phyloP scores from a whole-genome alignment of 2,329 filamentous ascomycete genomes.

The Neofusicoccum sp. region DNA sequence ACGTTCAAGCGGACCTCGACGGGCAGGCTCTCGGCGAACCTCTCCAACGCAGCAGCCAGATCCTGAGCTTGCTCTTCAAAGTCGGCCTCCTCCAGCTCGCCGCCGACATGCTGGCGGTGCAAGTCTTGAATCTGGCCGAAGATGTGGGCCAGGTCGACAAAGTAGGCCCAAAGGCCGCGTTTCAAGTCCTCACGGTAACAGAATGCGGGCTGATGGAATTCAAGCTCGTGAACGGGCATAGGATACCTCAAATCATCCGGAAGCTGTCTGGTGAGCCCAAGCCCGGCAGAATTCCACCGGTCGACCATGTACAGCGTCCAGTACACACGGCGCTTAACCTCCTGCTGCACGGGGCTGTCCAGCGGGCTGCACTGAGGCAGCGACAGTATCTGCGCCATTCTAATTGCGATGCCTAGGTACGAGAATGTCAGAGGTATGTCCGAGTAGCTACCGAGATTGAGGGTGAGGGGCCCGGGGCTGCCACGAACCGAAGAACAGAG shows the following conservation, averaged over 20 bases:
- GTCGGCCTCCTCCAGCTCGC: conserved; percentile 16
- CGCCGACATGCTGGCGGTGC: conserved; percentile 33
- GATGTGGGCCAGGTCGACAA: conserved; percentile 41
- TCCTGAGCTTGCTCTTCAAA: conserved; percentile 8
- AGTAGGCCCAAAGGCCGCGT: conserved; percentile 40
- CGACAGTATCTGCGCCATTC: conserved; percentile 18
- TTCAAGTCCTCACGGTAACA: conserved; percentile 27
- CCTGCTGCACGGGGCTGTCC: conserved; percentile 31
- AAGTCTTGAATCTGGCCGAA: conserved; percentile 43
- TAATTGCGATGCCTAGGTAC: conserved; percentile 17
- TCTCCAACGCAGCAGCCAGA: background rate
- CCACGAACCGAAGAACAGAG: conserved; percentile 35
- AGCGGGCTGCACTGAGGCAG: background rate
- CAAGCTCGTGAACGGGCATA: conserved; percentile 39
- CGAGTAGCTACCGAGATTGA: background rate
- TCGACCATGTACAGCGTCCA: conserved; percentile 45
- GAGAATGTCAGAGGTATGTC: background rate
- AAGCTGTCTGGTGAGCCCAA: conserved; percentile 36
- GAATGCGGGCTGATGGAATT: conserved; percentile 30
- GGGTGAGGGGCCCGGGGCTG: background rate
- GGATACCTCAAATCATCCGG: conserved; percentile 22
- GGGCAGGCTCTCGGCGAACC: conserved; percentile 12
- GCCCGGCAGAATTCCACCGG: conserved; percentile 40
- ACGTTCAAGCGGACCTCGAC: conserved; percentile 12
- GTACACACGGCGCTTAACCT: conserved; percentile 39